phyloP scores from a whole-genome alignment of 1,139 yeast genomes.

The Diutina mesorugosa region DNA sequence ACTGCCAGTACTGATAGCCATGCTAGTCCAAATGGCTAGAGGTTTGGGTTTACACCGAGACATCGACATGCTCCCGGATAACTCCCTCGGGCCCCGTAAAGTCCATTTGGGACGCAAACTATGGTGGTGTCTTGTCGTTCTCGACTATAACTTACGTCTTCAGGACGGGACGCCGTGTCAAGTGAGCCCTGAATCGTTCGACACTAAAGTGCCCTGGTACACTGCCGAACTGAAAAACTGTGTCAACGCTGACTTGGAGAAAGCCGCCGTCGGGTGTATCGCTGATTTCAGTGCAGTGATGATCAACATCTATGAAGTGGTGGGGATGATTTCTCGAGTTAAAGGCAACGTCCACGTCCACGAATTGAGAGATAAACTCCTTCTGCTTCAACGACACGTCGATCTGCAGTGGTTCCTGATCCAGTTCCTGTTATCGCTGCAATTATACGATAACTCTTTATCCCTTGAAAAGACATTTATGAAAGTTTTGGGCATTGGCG shows the following conservation, averaged over 20 bases:
- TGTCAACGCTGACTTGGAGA: not conserved
- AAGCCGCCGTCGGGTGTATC: not conserved
- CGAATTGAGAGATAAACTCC: not conserved
- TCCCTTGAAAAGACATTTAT: not conserved
- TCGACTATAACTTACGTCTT: conserved; percentile 19
- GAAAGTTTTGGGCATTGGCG: not conserved
- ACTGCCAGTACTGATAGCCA: conserved; percentile 11
- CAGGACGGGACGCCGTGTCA: conserved; percentile 28
- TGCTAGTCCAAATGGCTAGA: conserved; percentile 29
- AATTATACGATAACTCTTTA: not conserved
- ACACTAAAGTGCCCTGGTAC: conserved; percentile 16
- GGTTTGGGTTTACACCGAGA: conserved; percentile 41
- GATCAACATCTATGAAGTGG: not conserved
- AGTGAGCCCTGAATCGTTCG: conserved; percentile 11
- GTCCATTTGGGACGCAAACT: conserved; percentile 36
- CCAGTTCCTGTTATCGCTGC: not conserved
- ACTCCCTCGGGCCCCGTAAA: conserved; percentile 12
- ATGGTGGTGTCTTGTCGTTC: conserved; percentile 33
- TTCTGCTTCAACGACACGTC: not conserved
- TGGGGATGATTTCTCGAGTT: not conserved
- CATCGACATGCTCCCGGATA: conserved; percentile 10
- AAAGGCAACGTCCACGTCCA: not conserved
- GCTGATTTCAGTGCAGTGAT: not conserved
- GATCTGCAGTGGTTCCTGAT: not conserved
- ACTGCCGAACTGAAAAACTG: not conserved